A percentile compares a stretch with the other conserved stretches of the same genome.
These are phyloP conservation scores for Suillus fuscotomentosus DNA, from an alignment of 768 basidiomycete genomes.

Conservation along the genomic window DNA sequence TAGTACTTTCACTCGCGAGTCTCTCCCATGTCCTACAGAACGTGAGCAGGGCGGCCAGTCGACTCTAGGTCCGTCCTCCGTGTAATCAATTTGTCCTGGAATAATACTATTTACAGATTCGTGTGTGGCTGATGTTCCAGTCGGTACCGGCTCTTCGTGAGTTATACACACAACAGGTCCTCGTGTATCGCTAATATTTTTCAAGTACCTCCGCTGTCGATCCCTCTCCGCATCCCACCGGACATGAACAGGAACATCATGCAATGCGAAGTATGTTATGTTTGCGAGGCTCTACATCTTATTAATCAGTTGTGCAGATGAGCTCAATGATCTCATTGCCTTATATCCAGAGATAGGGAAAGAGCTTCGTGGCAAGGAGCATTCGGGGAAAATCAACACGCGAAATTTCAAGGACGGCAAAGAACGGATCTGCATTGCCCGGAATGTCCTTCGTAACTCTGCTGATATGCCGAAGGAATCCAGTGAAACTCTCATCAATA, in stretches of 20 bases:
- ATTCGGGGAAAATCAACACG: conserved; percentile 7
- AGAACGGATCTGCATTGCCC: conserved; percentile 13
- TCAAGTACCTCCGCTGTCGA: not conserved
- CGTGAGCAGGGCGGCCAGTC: not conserved
- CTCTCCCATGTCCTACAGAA: conserved; percentile 8
- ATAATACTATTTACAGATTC: conserved; percentile 2
- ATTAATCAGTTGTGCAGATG: conserved; percentile 5
- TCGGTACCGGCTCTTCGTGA: not conserved
- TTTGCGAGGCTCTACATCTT: not conserved
- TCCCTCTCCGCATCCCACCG: not conserved
- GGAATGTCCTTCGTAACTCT: not conserved
- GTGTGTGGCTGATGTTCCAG: not conserved
- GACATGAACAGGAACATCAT: not conserved
- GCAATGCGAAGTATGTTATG: not conserved
- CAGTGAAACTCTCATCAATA: not conserved
- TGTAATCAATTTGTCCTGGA: too few relatives aligned
- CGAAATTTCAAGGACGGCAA: conserved; percentile 12
- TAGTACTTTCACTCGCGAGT: conserved; percentile 15
- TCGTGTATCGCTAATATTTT: not conserved
- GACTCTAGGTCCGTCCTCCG: conserved; percentile 3
- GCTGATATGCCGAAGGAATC: conserved; percentile 1
- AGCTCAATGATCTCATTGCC: conserved; percentile 4
- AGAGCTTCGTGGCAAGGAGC: not conserved
- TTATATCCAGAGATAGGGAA: conserved; percentile 16
- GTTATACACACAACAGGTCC: not conserved